A percentile compares a stretch with the other conserved stretches of the same genome.
These are phyloP conservation scores for Herpetospermum pedunculosum DNA, from an alignment of 306 rosid species.

Conservation along the genomic window DNA sequence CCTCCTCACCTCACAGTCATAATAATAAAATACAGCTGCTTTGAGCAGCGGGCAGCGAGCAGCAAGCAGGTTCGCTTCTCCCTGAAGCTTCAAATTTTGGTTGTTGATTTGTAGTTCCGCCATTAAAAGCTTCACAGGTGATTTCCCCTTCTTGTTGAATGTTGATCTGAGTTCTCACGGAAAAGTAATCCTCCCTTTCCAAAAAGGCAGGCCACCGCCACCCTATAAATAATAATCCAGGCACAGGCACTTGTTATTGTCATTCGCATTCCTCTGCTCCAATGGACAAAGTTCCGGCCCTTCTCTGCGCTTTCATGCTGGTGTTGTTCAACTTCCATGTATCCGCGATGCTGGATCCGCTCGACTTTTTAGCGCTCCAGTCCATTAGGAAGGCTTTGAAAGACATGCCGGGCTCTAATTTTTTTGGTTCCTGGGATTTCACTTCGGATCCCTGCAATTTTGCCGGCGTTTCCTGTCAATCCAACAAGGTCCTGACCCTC, in stretches of 20 bases:
- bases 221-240: slow-evolving; percentile 28
- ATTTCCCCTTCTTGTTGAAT: slow-evolving; percentile 13
- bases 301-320: slow-evolving; percentile 8
- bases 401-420: slow-evolving; percentile 77
- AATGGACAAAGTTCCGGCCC: background rate
- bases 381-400: slow-evolving; percentile 55
- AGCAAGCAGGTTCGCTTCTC: slow-evolving; percentile 42
- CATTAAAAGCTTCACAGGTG: slow-evolving; percentile 40
- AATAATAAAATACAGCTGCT: background rate
- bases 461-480: slow-evolving; percentile 79
- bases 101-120: slow-evolving; percentile 17
- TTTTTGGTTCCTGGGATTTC: slow-evolving; percentile 89
- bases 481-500: slow-evolving; percentile 67
- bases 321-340: slow-evolving; percentile 12
- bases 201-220: too few relatives aligned
- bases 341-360: slow-evolving; percentile 66
- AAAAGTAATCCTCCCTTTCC: slow-evolving; percentile 15
- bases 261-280: background rate
- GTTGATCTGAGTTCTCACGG: slow-evolving; percentile 28
- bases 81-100: slow-evolving; percentile 32
- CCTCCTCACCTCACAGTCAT: background rate
- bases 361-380: slow-evolving; percentile 83
- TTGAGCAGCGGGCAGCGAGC: too few relatives aligned
- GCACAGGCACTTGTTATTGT: background rate
- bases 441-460: slow-evolving; percentile 88